Evolutionary conservation across 2,329 filamentous ascomycete species (phyloP).

Genomic region (Chaetomiaceae sp.): DNA sequence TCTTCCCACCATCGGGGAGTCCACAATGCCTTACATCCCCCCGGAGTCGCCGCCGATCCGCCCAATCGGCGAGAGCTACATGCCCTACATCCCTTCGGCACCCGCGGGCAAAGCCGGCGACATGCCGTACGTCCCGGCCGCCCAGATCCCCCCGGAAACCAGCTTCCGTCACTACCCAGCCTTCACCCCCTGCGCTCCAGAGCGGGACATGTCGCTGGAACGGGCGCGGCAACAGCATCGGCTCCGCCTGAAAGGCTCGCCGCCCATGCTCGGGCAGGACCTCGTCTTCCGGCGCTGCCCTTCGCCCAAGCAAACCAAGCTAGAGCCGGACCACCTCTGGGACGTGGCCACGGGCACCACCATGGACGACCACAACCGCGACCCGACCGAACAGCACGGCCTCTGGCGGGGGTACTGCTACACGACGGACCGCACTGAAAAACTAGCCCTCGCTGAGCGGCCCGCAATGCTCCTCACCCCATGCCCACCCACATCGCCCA

Average conservation of each 20-base stretch:
- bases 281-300: constrained; percentile 75
- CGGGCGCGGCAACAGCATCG: constrained; percentile 39
- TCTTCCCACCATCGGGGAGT: constrained; percentile 31
- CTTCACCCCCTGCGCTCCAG: constrained; percentile 36
- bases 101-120: constrained; percentile 27
- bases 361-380: constrained; percentile 47
- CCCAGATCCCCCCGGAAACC: constrained; percentile 39
- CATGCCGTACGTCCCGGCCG: constrained; percentile 29
- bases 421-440: constrained; percentile 33
- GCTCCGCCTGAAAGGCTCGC: constrained; percentile 50
- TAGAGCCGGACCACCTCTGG: constrained; percentile 70
- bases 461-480: constrained; percentile 51
- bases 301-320: constrained; percentile 78
- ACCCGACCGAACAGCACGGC: constrained; percentile 55
- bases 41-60: constrained; percentile 26
- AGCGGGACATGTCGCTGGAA: constrained; percentile 47
- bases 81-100: constrained; percentile 33
- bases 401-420: constrained; percentile 76
- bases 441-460: constrained; percentile 42
- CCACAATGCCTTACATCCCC: constrained; percentile 25
- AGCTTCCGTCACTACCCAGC: constrained; percentile 35
- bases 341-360: constrained; percentile 42
- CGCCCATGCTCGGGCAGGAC: constrained; percentile 84
- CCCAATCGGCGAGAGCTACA: constrained; percentile 31
- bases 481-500: constrained; percentile 37